A percentile compares a stretch with the other conserved stretches of the same genome.
Conservation (phyloP, 805 yeast species). For the Scheffersomyces lignosus region DNA sequence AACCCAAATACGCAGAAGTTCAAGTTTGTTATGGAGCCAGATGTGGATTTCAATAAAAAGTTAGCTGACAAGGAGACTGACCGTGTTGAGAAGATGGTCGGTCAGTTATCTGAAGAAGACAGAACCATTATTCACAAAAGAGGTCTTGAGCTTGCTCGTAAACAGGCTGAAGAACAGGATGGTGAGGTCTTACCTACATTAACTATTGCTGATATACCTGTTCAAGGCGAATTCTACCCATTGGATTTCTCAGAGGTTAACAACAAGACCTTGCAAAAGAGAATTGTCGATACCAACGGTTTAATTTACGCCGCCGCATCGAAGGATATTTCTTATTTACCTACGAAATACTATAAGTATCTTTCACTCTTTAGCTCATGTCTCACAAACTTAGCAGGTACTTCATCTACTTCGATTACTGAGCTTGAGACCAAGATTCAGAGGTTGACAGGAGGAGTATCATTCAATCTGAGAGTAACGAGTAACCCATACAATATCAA, state of each 20-base stretch:
- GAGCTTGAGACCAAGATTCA: slow-evolving; percentile 84
- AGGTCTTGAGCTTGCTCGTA: slow-evolving; percentile 58
- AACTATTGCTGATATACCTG: slow-evolving; percentile 68
- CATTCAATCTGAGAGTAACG: slow-evolving; percentile 57
- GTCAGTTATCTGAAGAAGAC: slow-evolving; percentile 53
- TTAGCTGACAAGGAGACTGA: slow-evolving; percentile 57
- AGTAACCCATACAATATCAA: slow-evolving; percentile 52
- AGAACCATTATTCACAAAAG: slow-evolving; percentile 56
- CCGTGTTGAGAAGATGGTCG: slow-evolving; percentile 41
- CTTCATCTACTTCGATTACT: slow-evolving; percentile 65
- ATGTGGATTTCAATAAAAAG: slow-evolving; percentile 49
- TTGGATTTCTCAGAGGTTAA: slow-evolving; percentile 26
- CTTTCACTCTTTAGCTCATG: slow-evolving; percentile 78
- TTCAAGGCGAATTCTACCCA: slow-evolving; percentile 43
- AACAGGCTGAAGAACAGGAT: slow-evolving; percentile 71
- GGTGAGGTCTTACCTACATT: slow-evolving; percentile 79
- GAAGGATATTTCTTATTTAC: slow-evolving; percentile 59
- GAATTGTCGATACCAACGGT: slow-evolving; percentile 76
- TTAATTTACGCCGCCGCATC: slow-evolving; percentile 73
- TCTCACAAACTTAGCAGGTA: slow-evolving; percentile 81
- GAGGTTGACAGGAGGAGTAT: slow-evolving; percentile 80
- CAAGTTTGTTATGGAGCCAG: slow-evolving; percentile 76
- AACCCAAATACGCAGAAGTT: slow-evolving; percentile 51
- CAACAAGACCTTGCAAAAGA: slow-evolving; percentile 38
- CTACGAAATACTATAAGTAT: slow-evolving; percentile 62